These are phyloP conservation scores for Penicillium samsonianum DNA, from an alignment of 495 filamentous ascomycete species.

Conservation along the genomic window DNA sequence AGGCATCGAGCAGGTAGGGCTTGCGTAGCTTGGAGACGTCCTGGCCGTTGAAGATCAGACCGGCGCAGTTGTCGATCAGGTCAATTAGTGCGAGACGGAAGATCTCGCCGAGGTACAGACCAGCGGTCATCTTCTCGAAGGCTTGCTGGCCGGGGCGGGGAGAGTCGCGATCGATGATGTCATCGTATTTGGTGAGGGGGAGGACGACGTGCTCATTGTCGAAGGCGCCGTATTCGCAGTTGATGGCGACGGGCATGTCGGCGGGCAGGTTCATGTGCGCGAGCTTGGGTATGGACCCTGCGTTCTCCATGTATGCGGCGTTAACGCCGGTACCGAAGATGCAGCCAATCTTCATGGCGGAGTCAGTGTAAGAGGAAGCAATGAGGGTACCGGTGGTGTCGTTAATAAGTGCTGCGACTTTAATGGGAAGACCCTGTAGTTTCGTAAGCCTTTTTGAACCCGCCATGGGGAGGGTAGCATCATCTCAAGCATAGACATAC, in stretches of 20 bases:
- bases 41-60: slow-evolving; percentile 80
- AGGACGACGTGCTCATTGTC: slow-evolving; percentile 95
- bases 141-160: slow-evolving; percentile 93
- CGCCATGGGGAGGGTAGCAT: neutral
- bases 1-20: slow-evolving; percentile 84
- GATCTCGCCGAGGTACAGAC: slow-evolving; percentile 92
- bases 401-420: slow-evolving; percentile 90
- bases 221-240: slow-evolving; percentile 98
- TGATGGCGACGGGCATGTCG: slow-evolving; percentile 91
- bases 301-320: slow-evolving; percentile 95
- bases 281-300: slow-evolving; percentile 88
- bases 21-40: slow-evolving; percentile 76
- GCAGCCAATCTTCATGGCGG: slow-evolving; percentile 89
- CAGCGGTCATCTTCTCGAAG: slow-evolving; percentile 98
- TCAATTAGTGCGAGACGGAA: slow-evolving; percentile 89
- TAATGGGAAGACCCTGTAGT: slow-evolving; percentile 80
- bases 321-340: slow-evolving; percentile 99
- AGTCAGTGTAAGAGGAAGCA: slow-evolving; percentile 92
- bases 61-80: slow-evolving; percentile 72
- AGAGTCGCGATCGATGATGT: slow-evolving; percentile 87
- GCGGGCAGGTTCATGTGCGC: slow-evolving; percentile 90
- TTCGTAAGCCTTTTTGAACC: slow-evolving; percentile 1
- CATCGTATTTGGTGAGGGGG: slow-evolving; percentile 80
- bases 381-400: slow-evolving; percentile 99
- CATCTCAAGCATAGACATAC: slow-evolving; percentile 45